Evolutionary conservation across 257 asterid genomes (phyloP), one percentile per base, ranked within the genome.

Genomic region (Nicotiana otophora): DNA sequence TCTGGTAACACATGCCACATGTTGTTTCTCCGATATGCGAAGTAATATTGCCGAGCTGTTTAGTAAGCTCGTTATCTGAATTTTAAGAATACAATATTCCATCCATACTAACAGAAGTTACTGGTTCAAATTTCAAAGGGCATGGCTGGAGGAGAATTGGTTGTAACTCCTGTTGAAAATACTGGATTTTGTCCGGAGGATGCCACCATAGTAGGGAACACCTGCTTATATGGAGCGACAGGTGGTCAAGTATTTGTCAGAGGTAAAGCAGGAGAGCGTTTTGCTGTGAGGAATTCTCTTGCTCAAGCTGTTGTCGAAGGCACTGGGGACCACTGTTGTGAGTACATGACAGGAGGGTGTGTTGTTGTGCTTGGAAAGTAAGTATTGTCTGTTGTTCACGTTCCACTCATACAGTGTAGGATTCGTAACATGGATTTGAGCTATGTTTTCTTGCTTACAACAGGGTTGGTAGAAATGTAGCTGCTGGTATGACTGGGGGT

Each of bases 401-500:
- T 33, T 26, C 83, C 20, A 42, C 64, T 58, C 57, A 11, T 36
- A 48, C 51, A 51, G 26, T 51, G 63, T 58, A 26, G 80, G 53
- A 5, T 51, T 15, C 10, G 2, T 33, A 61, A 75, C 67, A 66
- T 23, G 63, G 78, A 34, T 39, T 34, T 77, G 67, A 74, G 63
- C 34, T 51, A 48, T 26, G 80, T 74, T 63, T 57, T 69, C 76
- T 64, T 86, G 77, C 64, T 81, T 68, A 62, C n/a, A 57, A 82
- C 86, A 94, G 98, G 91, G 98, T 94, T 78, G 99, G 99, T n/a
- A 90, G 99, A 87, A 96, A 96, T 69, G 98, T 96, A 51, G 99
- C 98, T 1, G 99, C 99, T 26, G 99, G 99, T 84, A 96, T 96
- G 99, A 96, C 98, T 9, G 99, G 98, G 81, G 99, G 99, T 74